Evolutionary conservation across 768 basidiomycete species (phyloP).

Genomic region (Arthromyces matolae): DNA sequence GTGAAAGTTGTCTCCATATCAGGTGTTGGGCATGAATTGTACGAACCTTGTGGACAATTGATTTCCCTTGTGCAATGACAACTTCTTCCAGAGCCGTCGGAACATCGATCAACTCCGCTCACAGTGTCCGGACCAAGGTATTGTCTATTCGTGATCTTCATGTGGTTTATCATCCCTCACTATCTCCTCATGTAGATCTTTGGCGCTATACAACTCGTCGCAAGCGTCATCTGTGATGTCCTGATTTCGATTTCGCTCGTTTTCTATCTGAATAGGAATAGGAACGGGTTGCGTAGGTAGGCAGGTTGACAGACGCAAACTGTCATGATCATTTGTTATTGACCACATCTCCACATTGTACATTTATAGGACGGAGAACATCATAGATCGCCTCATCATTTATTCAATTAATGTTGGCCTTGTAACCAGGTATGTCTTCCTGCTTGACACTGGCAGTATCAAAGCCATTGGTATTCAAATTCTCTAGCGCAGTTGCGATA

Average conservation of each 20-base stretch:
- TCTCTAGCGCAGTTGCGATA: slow-evolving; percentile 1
- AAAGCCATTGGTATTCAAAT: background rate
- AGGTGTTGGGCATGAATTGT: slow-evolving; percentile 2
- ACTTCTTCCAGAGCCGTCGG: background rate
- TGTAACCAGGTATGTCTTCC: background rate
- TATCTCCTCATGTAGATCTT: background rate
- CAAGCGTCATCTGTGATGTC: slow-evolving; percentile 5
- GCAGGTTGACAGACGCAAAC: background rate
- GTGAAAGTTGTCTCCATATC: background rate
- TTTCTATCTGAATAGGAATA: slow-evolving; percentile 4
- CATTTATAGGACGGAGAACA: background rate
- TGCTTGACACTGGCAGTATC: background rate
- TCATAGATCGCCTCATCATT: slow-evolving; percentile 1
- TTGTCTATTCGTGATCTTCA: background rate
- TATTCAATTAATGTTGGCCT: slow-evolving; percentile 7
- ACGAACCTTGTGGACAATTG: background rate
- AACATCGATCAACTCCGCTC: background rate
- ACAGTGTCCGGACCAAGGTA: slow-evolving; percentile 2
- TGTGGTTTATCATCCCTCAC: background rate
- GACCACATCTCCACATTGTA: background rate
- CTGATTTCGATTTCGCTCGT: slow-evolving; percentile 2
- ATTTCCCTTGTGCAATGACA: background rate
- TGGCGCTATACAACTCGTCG: slow-evolving; percentile 4
- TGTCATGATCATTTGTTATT: background rate
- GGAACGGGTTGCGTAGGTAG: slow-evolving; percentile 2